A percentile compares a stretch with the other conserved stretches of the same genome.
Conservation (phyloP, 139 green algal genomes). For the Chlorella sp. region DNA sequence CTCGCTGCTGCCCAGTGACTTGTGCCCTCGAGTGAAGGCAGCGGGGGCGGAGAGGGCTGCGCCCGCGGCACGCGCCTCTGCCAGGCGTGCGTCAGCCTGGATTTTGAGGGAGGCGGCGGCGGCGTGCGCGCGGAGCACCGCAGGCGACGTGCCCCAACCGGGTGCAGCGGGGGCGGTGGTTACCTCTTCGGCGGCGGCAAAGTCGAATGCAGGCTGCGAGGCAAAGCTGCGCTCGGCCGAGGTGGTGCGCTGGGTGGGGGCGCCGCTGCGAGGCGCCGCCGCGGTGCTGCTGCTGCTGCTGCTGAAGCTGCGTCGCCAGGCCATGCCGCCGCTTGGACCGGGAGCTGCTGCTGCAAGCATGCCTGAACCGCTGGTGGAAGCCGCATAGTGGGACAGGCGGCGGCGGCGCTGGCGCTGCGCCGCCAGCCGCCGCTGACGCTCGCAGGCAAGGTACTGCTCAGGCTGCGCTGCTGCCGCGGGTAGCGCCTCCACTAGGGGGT, state of each 20-base stretch:
- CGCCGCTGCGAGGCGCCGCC: not conserved
- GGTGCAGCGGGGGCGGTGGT: not conserved
- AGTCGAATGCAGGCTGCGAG: conserved; percentile 4
- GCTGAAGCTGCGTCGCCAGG: not conserved
- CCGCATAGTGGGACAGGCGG: not conserved
- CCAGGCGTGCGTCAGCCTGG: not conserved
- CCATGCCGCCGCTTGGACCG: not conserved
- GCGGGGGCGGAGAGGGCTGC: not conserved
- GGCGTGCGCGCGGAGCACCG: not conserved
- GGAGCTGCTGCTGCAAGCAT: not conserved
- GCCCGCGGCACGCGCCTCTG: not conserved
- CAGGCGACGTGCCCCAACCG: not conserved
- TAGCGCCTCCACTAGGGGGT: not conserved
- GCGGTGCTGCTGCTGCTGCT: not conserved
- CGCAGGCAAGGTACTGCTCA: not conserved
- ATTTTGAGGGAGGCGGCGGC: not conserved
- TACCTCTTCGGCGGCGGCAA: not conserved
- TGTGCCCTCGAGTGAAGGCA: not conserved
- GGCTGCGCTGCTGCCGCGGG: not conserved
- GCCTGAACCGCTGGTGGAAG: not conserved
- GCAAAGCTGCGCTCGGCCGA: conserved; percentile 1
- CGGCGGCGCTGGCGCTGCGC: not conserved
- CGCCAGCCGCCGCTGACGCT: not conserved
- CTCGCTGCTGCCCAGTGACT: not conserved
- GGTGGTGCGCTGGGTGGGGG: not conserved